Conservation (phyloP, 2,329 filamentous ascomycete genomes). For the Aureobasidium sp. region DNA sequence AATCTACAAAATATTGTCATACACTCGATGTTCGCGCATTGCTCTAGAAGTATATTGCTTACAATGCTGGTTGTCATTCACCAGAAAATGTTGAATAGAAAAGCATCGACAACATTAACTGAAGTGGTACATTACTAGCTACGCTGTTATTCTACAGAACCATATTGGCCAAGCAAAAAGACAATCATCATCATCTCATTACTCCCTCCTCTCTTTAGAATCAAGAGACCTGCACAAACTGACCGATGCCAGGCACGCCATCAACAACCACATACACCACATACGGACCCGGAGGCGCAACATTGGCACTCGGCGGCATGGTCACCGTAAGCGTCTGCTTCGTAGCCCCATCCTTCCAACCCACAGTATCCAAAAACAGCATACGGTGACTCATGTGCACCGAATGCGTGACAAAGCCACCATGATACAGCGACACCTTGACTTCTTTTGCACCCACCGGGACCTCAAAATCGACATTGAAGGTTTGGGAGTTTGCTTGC, state of each 20-base stretch:
- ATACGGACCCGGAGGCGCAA: conserved; percentile 54
- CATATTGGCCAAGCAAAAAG: not conserved
- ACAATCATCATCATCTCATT: not conserved
- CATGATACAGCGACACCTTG: conserved; percentile 50
- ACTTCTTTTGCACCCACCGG: conserved; percentile 37
- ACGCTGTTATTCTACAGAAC: not conserved
- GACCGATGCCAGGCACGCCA: conserved; percentile 37
- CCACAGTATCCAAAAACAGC: conserved; percentile 44
- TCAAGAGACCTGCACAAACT: conserved; percentile 16
- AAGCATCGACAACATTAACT: not conserved
- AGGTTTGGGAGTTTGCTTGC: conserved; percentile 37
- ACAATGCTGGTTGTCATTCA: too few relatives aligned
- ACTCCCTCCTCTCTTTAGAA: not conserved
- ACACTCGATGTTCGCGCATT: too few relatives aligned
- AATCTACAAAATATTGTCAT: too few relatives aligned
- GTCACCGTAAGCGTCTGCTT: conserved; percentile 44
- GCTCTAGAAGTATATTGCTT: too few relatives aligned
- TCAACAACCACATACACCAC: conserved; percentile 53
- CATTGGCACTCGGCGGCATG: conserved; percentile 49
- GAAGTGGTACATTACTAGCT: not conserved
- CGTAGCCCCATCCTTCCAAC: conserved; percentile 32
- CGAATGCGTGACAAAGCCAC: conserved; percentile 54
- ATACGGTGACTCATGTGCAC: conserved; percentile 57
- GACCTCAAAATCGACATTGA: conserved; percentile 43
- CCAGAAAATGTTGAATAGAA: too few relatives aligned